Evolutionary conservation across 2,329 filamentous ascomycete species (phyloP), one percentile per base, ranked within the genome.

Genomic region (Geoglossum cookeanum): DNA sequence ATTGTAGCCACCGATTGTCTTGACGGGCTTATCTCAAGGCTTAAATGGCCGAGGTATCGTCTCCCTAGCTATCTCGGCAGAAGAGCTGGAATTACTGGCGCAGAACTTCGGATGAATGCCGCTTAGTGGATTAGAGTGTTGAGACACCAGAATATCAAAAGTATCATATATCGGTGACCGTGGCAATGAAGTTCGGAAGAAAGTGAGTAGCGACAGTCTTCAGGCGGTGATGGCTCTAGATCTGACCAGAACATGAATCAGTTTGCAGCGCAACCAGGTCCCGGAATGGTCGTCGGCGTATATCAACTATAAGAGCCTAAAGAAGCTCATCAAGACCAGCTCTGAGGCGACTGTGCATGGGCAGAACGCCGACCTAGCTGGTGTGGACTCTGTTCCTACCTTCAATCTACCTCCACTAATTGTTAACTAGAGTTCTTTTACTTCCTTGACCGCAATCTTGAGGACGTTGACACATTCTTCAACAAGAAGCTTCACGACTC

Each of bases 401-500:
- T 32, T 35, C 15, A 13, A 54, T 58, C 63, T 62, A 61, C 57
- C 30, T 61, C 61, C 63, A 60, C 61, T 64, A 39, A 63, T 52
- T 58, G 27, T 59, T 55, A 55, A 59, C 65, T 74, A 96, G 92
- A 90, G 70, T 95, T 98, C 77, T 95, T 96, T 75, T 95, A 91
- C 70, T 87, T 85, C 62, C 82, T 98, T 69, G 92, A 98, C 68
- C 87, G 92, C 65, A 96, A 97, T 68, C 83, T 98, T 66, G 92
- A 98, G 75, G 86, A 94, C 71, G 91, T 98, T 68, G 89, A 96
- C 70, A 80, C 80, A 55, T 97, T 98, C 70, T 97, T 96, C 75
- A 96, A 94, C 73, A 94, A 90, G 69, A 96, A 96, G 68, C 88
- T 89, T 66, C 78, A 81, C 60, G 91, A 97, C 64, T 84, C 84